Evolutionary conservation across 2,329 filamentous ascomycete species (phyloP), one percentile per base, ranked within the genome.

Genomic region (Colletotrichum liaoningense): DNA sequence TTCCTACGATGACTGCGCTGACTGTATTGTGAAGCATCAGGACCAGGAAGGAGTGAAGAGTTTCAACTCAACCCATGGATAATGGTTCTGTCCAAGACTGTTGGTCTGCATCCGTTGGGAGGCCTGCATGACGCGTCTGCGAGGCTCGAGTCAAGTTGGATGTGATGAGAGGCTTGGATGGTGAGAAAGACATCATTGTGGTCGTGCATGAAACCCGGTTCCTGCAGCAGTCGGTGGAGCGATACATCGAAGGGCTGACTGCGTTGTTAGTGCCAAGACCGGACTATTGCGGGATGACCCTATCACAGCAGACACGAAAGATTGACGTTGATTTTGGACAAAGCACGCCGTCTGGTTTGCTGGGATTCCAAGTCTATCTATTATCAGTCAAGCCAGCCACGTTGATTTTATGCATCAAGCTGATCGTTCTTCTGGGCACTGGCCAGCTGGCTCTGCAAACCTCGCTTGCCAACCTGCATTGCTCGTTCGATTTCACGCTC

Each of bases 401-500:
- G 59, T 22, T 35, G 16, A 26, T 16, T 30, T 24, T 57, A 70
- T 62, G 67, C 62, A 73, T 57, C 62, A 22, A 35, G 22, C 30
- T 65, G 63, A 22, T 57, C 62, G 24, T 78, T 76, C 22, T 69
- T 75, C 35, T 78, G 72, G n/a, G 52, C 73, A 63, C 75, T 80
- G 24, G 80, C 81, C 69, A 94, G 78, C 79, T 94, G 91, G 28
- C 87, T 88, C 78, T 90, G 88, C 76, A 94, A 75, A 0, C 92
- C 93, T 73, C 87, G 89, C 81, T 92, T 94, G 0, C 89, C 88
- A 14, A 94, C 88, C 72, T 88, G 88, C 91, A 94, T 93, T 1
- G 93, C 93, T 75, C 86, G 84, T 78, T 93, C 89, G 68, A 95
- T 82, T 78, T 94, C 91, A 75, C 87, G 85, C 82, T 94, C 92